Base-by-base conservation (phyloP, 1,284 basidiomycete genomes). In the Cutaneotrichosporon cyanovorans region DNA sequence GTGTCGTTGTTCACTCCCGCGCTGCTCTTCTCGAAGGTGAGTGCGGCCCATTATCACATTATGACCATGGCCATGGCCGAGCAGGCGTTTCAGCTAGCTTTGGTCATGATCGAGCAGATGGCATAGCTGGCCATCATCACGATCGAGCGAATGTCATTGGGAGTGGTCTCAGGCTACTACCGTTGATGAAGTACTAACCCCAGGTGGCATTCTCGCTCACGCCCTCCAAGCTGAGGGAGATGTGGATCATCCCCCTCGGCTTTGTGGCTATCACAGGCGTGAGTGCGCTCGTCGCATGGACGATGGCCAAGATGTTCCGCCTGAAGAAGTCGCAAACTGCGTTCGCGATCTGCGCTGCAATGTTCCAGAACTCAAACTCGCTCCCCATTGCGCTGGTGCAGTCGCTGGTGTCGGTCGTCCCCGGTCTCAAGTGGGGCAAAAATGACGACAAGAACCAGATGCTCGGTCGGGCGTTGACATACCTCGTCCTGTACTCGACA, bases 1-100 rank as follows among this genome's bases (percentile, higher is more conserved):
- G 63, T 95, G 21, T 86, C 85, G 1, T 78, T 95, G 31, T 92
- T 95, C 73, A 96, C 91, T 0, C 91, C 91, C 0, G 85, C 86
- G 0, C 79, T 96, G 16, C 76, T 95, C 21, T 95, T 95, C 72
- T 89, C 87, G 31, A 96, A 95, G 75, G 90, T 93, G 19, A 85
- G 89, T 0, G 4, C n/a, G n/a, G n/a, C n/a, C 16, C 20, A 23
- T 31, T n/a, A n/a, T n/a, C n/a, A n/a, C n/a, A n/a, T n/a, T n/a
- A n/a, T n/a, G n/a, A n/a, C n/a, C n/a, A n/a, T n/a, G n/a, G n/a
- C n/a, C n/a, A n/a, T n/a, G n/a, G n/a, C n/a, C n/a, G n/a, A n/a
- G n/a, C n/a, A n/a, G n/a, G n/a, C n/a, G n/a, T n/a, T n/a, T n/a
- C n/a, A n/a, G n/a, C n/a, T n/a, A n/a, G n/a, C n/a, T n/a, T n/a